A percentile compares a stretch with the other conserved stretches of the same genome.
These are phyloP conservation scores for Magnusiomyces fungicola DNA, from an alignment of 1,139 yeast genomes.

Conservation along the genomic window DNA sequence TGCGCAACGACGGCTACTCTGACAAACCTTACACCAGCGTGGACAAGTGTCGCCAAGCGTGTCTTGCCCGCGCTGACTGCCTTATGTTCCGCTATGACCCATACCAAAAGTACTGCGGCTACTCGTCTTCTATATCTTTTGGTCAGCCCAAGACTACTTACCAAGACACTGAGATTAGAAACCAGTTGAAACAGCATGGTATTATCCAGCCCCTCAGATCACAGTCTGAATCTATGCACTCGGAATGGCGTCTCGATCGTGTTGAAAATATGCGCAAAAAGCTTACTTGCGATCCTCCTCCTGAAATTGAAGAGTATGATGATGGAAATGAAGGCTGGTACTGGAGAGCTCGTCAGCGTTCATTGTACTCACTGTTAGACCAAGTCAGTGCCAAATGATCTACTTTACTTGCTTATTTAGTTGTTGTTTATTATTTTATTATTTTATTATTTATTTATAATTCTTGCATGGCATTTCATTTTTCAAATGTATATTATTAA, in stretches of 20 bases:
- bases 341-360: constrained; percentile 21
- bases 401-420: too few species aligned
- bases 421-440: too few species aligned
- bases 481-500: too few species aligned
- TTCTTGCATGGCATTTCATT: too few species aligned
- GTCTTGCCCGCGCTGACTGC: constrained; percentile 23
- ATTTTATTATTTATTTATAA: too few species aligned
- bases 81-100: constrained; percentile 30
- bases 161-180: constrained; percentile 15
- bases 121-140: constrained; percentile 24
- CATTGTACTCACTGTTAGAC: neutral
- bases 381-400: too few species aligned
- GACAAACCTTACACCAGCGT: constrained; percentile 20
- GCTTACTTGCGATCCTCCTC: constrained; percentile 22
- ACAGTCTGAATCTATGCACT: constrained; percentile 10
- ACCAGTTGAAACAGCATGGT: constrained; percentile 9
- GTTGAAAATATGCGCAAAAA: constrained; percentile 22
- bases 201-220: constrained; percentile 9
- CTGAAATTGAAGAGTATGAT: constrained; percentile 19
- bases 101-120: constrained; percentile 27
- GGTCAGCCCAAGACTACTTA: constrained; percentile 23
- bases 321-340: constrained; percentile 32
- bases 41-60: constrained; percentile 24
- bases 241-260: constrained; percentile 15
- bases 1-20: constrained; percentile 11